These are phyloP conservation scores for Aspergillus kassunensis DNA, from an alignment of 495 filamentous ascomycete species.

Conservation along the genomic window DNA sequence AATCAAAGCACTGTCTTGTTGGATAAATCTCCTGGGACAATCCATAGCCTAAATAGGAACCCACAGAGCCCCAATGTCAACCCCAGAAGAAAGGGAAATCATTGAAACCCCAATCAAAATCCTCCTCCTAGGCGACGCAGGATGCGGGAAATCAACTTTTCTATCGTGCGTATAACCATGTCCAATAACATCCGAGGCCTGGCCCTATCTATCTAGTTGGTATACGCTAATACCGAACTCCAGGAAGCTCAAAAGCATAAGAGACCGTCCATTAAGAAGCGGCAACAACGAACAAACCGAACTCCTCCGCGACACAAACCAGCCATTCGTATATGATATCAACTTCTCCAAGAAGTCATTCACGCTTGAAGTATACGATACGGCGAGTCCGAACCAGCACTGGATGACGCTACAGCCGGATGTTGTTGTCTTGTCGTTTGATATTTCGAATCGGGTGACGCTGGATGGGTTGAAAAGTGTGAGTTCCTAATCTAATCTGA, in stretches of 20 bases:
- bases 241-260: conserved; percentile 28
- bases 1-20: no score
- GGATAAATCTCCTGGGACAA: no score
- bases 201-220: no score
- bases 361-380: conserved; percentile 76
- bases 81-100: conserved; percentile 11
- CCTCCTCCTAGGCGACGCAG: conserved; percentile 73
- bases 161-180: conserved; percentile 64
- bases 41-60: no score
- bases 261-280: conserved; percentile 3
- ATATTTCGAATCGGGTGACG: conserved; percentile 64
- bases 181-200: neutral
- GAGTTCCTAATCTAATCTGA: no score
- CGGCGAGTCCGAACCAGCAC: conserved; percentile 62
- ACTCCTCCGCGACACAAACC: conserved; percentile 67
- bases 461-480: conserved; percentile 62
- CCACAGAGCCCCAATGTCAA: conserved; percentile 4
- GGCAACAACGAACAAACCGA: conserved; percentile 12
- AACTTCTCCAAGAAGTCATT: conserved; percentile 63
- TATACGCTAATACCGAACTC: neutral
- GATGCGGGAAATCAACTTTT: conserved; percentile 84
- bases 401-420: conserved; percentile 71
- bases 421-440: conserved; percentile 76
- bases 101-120: conserved; percentile 54
- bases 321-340: conserved; percentile 80